Evolutionary conservation across 2,329 filamentous ascomycete genomes (phyloP).

Genomic region (Colletotrichum sp.): DNA sequence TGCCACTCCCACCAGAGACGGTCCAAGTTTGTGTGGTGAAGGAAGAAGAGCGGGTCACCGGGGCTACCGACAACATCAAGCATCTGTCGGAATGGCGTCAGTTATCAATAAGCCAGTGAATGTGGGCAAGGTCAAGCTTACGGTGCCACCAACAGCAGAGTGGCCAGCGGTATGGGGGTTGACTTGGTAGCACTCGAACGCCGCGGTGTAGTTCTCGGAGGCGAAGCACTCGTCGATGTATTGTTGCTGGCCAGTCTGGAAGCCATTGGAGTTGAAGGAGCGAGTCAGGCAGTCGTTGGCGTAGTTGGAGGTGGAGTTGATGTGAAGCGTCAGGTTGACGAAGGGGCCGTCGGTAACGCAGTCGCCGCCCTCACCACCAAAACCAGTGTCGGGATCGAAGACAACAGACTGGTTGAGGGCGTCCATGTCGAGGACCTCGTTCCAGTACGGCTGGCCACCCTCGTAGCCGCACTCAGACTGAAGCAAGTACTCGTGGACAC

Average conservation of each 20-base stretch:
- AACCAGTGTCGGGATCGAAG: conserved; percentile 10
- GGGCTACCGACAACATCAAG: conserved; percentile 9
- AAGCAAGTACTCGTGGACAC: conserved; percentile 31
- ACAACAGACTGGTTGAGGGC: neutral
- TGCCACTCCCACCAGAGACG: conserved; percentile 18
- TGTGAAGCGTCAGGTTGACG: conserved; percentile 10
- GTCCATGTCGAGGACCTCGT: conserved; percentile 6
- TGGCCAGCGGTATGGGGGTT: conserved; percentile 9
- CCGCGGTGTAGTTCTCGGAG: neutral
- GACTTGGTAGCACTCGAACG: conserved; percentile 5
- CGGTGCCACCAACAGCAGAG: conserved; percentile 14
- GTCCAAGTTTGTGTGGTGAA: conserved; percentile 16
- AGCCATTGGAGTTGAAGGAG: conserved; percentile 2
- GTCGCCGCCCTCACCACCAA: neutral
- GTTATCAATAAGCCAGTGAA: neutral
- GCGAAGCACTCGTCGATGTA: conserved; percentile 13
- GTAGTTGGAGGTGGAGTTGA: conserved; percentile 1
- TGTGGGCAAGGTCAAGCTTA: neutral
- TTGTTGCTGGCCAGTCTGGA: neutral
- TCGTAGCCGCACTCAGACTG: conserved; percentile 31
- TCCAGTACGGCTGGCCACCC: conserved; percentile 28
- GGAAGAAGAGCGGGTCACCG: conserved; percentile 14
- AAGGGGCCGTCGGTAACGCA: conserved; percentile 15
- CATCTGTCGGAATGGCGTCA: neutral
- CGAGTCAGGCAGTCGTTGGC: neutral